Conservation (phyloP, 257 asterid genomes). For the Catharanthus roseus region DNA sequence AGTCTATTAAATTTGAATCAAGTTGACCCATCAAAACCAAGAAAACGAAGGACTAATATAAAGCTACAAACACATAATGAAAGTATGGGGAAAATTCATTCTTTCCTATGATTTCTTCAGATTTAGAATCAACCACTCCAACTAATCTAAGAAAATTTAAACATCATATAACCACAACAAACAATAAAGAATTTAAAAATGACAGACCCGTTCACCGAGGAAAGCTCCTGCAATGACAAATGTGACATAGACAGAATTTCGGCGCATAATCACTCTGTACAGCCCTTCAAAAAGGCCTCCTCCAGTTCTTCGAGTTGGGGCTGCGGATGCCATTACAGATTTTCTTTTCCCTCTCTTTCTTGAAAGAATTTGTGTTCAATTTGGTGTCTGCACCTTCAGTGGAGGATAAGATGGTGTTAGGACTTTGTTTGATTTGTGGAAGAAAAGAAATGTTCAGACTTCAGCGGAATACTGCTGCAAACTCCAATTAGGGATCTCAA, state of each 20-base stretch:
- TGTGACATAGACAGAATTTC: conserved; percentile 74
- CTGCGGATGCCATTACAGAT: conserved; percentile 16
- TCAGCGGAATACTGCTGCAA: no score
- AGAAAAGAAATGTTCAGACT: neutral
- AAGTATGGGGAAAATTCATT: neutral
- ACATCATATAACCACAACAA: neutral
- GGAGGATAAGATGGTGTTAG: neutral
- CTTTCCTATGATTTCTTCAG: conserved; percentile 4
- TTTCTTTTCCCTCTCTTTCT: neutral
- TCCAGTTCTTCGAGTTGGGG: conserved; percentile 47
- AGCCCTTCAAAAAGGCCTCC: conserved; percentile 70
- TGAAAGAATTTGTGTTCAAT: neutral
- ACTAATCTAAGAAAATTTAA: neutral
- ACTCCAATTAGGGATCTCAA: no score
- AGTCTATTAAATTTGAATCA: neutral
- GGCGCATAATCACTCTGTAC: conserved; percentile 75
- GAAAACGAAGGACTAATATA: neutral
- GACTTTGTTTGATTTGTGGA: neutral
- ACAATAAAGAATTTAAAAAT: no score
- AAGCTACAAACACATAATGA: neutral
- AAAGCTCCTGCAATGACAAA: conserved; percentile 88
- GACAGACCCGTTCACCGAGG: conserved; percentile 64
- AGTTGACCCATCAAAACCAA: neutral
- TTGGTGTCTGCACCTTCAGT: neutral
- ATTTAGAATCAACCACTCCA: conserved; percentile 18